Conservation (phyloP, 2,329 filamentous ascomycete genomes). For the Alternaria conjuncta region DNA sequence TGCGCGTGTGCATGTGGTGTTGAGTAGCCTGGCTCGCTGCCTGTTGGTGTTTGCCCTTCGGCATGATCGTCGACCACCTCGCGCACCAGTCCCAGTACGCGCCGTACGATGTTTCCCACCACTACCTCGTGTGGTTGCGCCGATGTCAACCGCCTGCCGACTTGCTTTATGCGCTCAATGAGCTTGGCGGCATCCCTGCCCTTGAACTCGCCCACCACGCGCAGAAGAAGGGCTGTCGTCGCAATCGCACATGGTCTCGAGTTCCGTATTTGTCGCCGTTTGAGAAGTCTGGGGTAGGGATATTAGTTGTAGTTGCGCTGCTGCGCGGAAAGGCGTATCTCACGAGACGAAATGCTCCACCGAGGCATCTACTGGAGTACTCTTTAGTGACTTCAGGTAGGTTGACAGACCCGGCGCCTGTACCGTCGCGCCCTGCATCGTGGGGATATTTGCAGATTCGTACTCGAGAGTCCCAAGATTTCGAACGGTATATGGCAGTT, state of each 20-base stretch:
- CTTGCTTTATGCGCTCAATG: conserved; percentile 77
- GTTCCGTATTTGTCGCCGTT: conserved; percentile 86
- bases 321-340: conserved; percentile 40
- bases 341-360: conserved; percentile 86
- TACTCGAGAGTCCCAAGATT: background rate
- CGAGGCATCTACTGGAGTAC: conserved; percentile 76
- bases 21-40: conserved; percentile 66
- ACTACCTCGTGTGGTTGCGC: conserved; percentile 91
- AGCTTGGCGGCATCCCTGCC: conserved; percentile 79
- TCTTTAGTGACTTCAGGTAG: conserved; percentile 76
- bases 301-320: conserved; percentile 5
- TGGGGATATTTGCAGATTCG: conserved; percentile 1
- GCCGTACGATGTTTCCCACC: conserved; percentile 91
- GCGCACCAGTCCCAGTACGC: conserved; percentile 87
- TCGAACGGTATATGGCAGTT: conserved; percentile 5
- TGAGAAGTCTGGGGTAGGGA: conserved; percentile 70
- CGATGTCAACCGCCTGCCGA: conserved; percentile 77
- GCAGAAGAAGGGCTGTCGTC: conserved; percentile 85
- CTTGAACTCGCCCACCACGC: conserved; percentile 82
- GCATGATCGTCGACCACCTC: conserved; percentile 86
- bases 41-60: conserved; percentile 64
- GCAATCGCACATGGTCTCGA: conserved; percentile 89
- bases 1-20: conserved; percentile 40
- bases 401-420: conserved; percentile 76
- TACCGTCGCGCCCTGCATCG: conserved; percentile 37